phyloP scores from a whole-genome alignment of 345 rosid genomes.

The Cardamine occulta region DNA sequence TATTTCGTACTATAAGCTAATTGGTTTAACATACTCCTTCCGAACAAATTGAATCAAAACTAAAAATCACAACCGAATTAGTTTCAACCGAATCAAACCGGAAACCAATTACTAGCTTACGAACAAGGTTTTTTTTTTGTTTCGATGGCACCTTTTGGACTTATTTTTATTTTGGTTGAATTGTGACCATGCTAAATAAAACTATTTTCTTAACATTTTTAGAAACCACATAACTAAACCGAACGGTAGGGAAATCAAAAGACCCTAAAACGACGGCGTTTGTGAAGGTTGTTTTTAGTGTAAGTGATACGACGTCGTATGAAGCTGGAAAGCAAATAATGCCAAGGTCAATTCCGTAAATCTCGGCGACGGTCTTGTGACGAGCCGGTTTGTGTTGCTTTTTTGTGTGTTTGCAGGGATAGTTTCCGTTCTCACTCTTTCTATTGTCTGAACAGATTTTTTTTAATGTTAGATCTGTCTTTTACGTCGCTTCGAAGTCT shows the following conservation, averaged over 20 bases:
- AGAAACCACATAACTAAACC: not conserved
- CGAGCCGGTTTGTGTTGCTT: constrained; percentile 30
- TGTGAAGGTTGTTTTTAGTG: not conserved
- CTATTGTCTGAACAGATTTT: constrained; percentile 9
- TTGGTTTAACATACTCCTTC: not conserved
- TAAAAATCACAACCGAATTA: not conserved
- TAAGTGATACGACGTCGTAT: constrained; percentile 1
- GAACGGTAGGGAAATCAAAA: not conserved
- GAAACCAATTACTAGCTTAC: too few relatives aligned
- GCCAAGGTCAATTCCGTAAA: constrained; percentile 50
- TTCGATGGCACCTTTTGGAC: too few relatives aligned
- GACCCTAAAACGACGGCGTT: not conserved
- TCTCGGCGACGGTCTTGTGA: constrained; percentile 45
- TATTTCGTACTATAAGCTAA: not conserved
- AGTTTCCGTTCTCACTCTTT: constrained; percentile 35
- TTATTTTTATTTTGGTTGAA: not conserved
- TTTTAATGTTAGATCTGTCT: constrained; percentile 40
- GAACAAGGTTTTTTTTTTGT: too few relatives aligned
- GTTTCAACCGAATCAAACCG: not conserved
- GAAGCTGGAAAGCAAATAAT: not conserved
- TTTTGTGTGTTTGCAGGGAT: constrained; percentile 28
- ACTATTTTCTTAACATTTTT: too few relatives aligned
- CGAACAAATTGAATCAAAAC: not conserved
- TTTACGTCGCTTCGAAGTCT: constrained; percentile 75
- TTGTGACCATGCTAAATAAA: not conserved